Conservation (phyloP, 495 filamentous ascomycete genomes). For the Penicillium crystallinum region DNA sequence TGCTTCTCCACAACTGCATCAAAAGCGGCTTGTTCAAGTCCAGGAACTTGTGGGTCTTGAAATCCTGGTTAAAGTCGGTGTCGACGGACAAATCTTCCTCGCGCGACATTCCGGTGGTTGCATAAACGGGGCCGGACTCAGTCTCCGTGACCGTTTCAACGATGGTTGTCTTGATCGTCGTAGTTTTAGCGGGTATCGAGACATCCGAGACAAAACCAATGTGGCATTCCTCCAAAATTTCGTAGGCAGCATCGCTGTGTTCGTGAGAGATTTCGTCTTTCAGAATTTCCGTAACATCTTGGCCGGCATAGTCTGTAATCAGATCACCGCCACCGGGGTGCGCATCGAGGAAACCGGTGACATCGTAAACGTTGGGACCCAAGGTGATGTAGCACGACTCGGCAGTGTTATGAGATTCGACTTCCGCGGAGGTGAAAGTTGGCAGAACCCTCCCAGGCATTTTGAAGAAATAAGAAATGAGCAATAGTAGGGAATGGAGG, state of each 20-base stretch:
- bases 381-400: slow-evolving; percentile 93
- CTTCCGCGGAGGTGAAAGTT: slow-evolving; percentile 70
- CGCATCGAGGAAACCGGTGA: slow-evolving; percentile 79
- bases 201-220: slow-evolving; percentile 65
- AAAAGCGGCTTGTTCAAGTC: slow-evolving; percentile 84
- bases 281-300: slow-evolving; percentile 79
- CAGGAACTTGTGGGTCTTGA: slow-evolving; percentile 83
- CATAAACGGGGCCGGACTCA: slow-evolving; percentile 52
- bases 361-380: slow-evolving; percentile 87
- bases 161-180: slow-evolving; percentile 6
- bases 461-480: neutral
- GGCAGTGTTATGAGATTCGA: slow-evolving; percentile 69
- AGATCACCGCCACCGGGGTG: slow-evolving; percentile 90
- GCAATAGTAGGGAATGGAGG: neutral
- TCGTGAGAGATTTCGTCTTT: slow-evolving; percentile 75
- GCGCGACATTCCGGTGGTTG: slow-evolving; percentile 76
- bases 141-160: slow-evolving; percentile 22
- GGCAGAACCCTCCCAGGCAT: slow-evolving; percentile 61
- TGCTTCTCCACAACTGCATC: slow-evolving; percentile 81
- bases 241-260: slow-evolving; percentile 88
- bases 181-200: slow-evolving; percentile 19
- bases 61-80: slow-evolving; percentile 71
- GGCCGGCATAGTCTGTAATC: slow-evolving; percentile 83
- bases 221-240: slow-evolving; percentile 79
- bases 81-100: slow-evolving; percentile 83